A percentile compares a stretch with the other conserved stretches of the same genome.
These are phyloP conservation scores for Globisporangium uncinulatum DNA, from an alignment of 352 stramenopile species.

Conservation along the genomic window DNA sequence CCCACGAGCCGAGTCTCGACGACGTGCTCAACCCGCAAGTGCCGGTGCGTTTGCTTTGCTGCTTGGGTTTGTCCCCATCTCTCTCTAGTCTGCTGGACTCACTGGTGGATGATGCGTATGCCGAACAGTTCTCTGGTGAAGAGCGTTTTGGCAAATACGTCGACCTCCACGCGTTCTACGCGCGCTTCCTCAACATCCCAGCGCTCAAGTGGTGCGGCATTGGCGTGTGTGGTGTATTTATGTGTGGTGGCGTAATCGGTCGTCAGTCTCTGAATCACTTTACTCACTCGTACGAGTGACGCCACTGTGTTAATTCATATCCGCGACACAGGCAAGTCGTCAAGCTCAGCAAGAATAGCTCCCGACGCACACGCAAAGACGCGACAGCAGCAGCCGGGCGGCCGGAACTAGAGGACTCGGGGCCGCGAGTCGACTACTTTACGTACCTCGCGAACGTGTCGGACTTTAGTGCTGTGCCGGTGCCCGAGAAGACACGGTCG, in stretches of 20 bases:
- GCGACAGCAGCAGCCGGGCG: conserved; percentile 6
- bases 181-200: conserved; percentile 69
- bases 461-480: conserved; percentile 56
- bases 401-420: conserved; percentile 10
- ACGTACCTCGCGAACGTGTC: conserved; percentile 64
- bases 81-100: background rate
- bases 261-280: too few species aligned
- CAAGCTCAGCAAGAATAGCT: conserved; percentile 18
- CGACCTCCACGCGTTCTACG: conserved; percentile 84
- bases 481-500: conserved; percentile 52
- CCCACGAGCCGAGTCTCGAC: conserved; percentile 58
- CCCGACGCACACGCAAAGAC: conserved; percentile 15
- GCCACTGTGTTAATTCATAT: background rate
- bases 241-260: background rate
- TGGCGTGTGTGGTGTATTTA: background rate
- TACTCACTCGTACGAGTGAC: too few species aligned
- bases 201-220: conserved; percentile 35
- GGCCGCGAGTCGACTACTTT: conserved; percentile 54
- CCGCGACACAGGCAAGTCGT: conserved; percentile 16
- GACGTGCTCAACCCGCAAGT: conserved; percentile 59
- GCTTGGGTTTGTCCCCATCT: background rate
- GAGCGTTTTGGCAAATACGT: conserved; percentile 88
- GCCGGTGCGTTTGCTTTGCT: conserved; percentile 19
- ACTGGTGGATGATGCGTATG: background rate
- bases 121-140: conserved; percentile 77